Percentiles rank a stretch among this genome's conserved stretches.
phyloP scores from a whole-genome alignment of 2,329 filamentous ascomycete species.

The Claviceps humidiphila region DNA sequence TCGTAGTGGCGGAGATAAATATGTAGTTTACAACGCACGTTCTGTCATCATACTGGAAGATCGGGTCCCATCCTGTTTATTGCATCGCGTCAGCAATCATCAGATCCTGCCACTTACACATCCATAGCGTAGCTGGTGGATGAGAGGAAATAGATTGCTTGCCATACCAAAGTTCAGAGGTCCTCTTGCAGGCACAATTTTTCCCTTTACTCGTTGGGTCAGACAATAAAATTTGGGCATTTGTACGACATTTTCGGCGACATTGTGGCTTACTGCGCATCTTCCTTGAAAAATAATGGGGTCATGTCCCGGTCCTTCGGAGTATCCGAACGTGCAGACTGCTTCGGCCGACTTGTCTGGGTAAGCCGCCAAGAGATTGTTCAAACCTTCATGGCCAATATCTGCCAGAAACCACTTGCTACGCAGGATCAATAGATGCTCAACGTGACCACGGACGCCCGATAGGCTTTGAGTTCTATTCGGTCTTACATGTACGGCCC shows the following conservation, averaged over 20 bases:
- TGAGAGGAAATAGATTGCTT: not conserved
- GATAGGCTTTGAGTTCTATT: slow-evolving; percentile 34
- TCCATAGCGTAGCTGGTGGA: not conserved
- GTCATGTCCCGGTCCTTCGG: slow-evolving; percentile 68
- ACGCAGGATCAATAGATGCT: not conserved
- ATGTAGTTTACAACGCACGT: slow-evolving; percentile 40
- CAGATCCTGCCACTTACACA: not conserved
- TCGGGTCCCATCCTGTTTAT: slow-evolving; percentile 74
- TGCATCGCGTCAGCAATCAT: not conserved
- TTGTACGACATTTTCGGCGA: not conserved
- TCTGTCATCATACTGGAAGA: slow-evolving; percentile 85
- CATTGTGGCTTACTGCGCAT: slow-evolving; percentile 48
- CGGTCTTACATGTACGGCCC: slow-evolving; percentile 79
- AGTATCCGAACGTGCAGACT: slow-evolving; percentile 93
- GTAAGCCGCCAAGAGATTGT: slow-evolving; percentile 81
- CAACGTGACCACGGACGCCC: slow-evolving; percentile 10
- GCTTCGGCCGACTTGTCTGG: slow-evolving; percentile 84
- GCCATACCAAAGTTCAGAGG: slow-evolving; percentile 65
- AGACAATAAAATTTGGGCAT: not conserved
- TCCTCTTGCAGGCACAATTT: slow-evolving; percentile 74
- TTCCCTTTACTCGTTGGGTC: slow-evolving; percentile 33
- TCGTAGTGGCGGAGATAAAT: not conserved
- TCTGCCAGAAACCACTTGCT: slow-evolving; percentile 91
- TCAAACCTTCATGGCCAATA: slow-evolving; percentile 72
- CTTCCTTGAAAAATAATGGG: slow-evolving; percentile 84